Evolutionary conservation across 2,329 filamentous ascomycete species (phyloP).

Genomic region (Sclerotinia borealis): DNA sequence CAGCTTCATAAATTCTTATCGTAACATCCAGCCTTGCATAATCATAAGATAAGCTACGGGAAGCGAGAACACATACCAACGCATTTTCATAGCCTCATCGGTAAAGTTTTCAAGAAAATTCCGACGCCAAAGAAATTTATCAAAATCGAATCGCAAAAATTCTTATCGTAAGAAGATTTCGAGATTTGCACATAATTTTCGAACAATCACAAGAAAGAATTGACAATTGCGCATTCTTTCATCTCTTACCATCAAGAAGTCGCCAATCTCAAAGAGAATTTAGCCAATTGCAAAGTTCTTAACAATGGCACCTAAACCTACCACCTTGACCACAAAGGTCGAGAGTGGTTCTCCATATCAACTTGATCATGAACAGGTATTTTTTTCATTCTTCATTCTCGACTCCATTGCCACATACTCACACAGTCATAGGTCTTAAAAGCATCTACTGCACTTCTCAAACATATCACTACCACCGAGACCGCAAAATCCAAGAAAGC

Average conservation of each 20-base stretch:
- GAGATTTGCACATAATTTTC: not conserved
- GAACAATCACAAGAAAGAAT: constrained; percentile 6
- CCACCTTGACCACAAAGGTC: constrained; percentile 30
- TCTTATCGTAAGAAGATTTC: constrained; percentile 9
- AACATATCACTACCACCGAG: constrained; percentile 53
- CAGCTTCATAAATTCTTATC: constrained; percentile 7
- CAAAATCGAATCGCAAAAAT: constrained; percentile 11
- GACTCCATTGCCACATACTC: constrained; percentile 7
- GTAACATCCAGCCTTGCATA: not conserved
- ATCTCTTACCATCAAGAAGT: not conserved
- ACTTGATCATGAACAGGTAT: constrained; percentile 31
- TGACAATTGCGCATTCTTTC: not conserved
- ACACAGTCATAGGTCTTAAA: constrained; percentile 45
- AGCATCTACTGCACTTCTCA: constrained; percentile 56
- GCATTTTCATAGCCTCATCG: not conserved
- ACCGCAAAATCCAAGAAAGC: constrained; percentile 37
- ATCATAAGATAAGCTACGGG: not conserved
- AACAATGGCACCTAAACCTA: constrained; percentile 28
- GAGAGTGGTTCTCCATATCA: constrained; percentile 32
- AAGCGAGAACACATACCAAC: not conserved
- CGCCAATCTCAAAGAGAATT: not conserved
- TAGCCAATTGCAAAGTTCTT: not conserved
- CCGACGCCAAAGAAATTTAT: constrained; percentile 14
- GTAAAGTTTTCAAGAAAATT: not conserved
- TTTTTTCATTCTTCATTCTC: constrained; percentile 1